Evolutionary conservation across 345 rosid species (phyloP).

Genomic region (Syzygium aromaticum): DNA sequence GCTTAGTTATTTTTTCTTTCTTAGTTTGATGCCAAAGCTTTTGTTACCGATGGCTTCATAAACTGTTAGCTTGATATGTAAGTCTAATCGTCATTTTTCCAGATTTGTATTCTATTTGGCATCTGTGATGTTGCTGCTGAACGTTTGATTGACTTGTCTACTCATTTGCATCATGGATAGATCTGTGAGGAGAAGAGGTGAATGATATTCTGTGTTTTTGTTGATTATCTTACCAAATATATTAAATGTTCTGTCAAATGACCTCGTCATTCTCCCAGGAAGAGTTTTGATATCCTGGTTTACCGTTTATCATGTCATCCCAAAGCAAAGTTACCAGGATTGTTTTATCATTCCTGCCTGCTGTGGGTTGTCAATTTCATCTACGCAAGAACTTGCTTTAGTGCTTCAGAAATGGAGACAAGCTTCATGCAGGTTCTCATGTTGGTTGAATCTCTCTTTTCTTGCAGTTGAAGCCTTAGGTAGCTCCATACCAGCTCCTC

Average conservation of each 20-base stretch:
- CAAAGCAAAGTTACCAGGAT: neutral
- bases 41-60: neutral
- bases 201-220: neutral
- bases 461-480: conserved; percentile 51
- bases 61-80: neutral
- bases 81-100: neutral
- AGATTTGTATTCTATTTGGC: neutral
- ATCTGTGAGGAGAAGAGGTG: neutral
- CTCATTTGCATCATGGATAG: neutral
- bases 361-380: neutral
- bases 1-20: neutral
- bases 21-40: neutral
- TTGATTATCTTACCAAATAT: neutral
- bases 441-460: conserved; percentile 10
- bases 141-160: neutral
- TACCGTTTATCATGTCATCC: neutral
- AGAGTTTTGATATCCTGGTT: neutral
- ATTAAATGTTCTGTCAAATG: neutral
- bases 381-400: neutral
- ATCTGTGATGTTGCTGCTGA: neutral
- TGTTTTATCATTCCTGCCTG: neutral
- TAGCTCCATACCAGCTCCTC: conserved; percentile 69
- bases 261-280: neutral
- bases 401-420: neutral
- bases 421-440: neutral